A percentile compares a stretch with the other conserved stretches of the same genome.
Conservation (phyloP, 768 basidiomycete genomes). For the Boletus patriciae region DNA sequence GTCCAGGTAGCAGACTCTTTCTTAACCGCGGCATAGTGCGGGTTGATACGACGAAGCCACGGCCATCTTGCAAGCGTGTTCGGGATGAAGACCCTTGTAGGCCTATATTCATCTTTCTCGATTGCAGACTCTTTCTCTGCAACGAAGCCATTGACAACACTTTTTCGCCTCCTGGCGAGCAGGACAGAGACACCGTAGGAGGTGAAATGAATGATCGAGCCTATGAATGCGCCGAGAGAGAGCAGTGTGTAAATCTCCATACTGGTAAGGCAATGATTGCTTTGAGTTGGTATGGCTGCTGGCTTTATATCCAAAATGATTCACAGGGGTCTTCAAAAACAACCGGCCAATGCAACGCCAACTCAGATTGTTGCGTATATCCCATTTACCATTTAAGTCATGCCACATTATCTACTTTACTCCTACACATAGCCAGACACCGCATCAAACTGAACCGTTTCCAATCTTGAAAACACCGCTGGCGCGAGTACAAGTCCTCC, state of each 20-base stretch:
- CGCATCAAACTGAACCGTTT: background rate
- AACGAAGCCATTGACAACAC: background rate
- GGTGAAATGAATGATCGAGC: background rate
- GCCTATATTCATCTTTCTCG: background rate
- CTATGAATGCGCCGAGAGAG: background rate
- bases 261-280: background rate
- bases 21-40: slow-evolving; percentile 6
- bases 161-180: background rate
- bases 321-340: background rate
- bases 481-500: background rate
- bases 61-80: slow-evolving; percentile 20
- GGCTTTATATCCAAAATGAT: background rate
- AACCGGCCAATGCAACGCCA: background rate
- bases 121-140: background rate
- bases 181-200: background rate
- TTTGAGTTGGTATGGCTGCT: background rate
- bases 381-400: background rate
- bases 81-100: slow-evolving; percentile 14
- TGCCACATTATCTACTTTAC: background rate
- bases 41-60: slow-evolving; percentile 15
- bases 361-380: too few relatives aligned
- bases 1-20: slow-evolving; percentile 13
- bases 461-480: too few relatives aligned
- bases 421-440: background rate
- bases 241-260: slow-evolving; percentile 11